Conservation (phyloP, 345 rosid genomes). For the Hypericum androsaemum region DNA sequence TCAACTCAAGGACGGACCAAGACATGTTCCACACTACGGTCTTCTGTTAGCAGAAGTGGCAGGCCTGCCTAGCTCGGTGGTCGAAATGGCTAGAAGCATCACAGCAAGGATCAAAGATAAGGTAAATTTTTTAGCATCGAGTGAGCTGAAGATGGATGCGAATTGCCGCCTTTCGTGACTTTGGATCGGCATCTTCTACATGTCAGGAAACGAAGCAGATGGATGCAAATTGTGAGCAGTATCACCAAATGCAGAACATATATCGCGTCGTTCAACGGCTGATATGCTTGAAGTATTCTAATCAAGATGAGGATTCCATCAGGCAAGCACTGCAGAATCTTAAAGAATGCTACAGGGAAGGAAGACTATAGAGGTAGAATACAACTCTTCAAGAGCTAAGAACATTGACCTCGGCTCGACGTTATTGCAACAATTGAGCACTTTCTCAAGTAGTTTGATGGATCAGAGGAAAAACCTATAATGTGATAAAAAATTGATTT, state of each 20-base stretch:
- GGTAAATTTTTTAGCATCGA: constrained; percentile 33
- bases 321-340: constrained; percentile 61
- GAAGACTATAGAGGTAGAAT: constrained; percentile 20
- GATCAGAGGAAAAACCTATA: no score
- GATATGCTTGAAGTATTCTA: constrained; percentile 63
- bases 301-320: constrained; percentile 50
- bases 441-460: no score
- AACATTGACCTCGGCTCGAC: no score
- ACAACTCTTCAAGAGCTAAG: background rate
- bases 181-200: background rate
- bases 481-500: no score
- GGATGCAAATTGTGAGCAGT: constrained; percentile 50
- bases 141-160: no score
- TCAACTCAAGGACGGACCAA: constrained; percentile 71
- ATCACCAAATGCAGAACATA: constrained; percentile 33
- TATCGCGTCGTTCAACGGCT: constrained; percentile 56
- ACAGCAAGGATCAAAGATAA: constrained; percentile 53
- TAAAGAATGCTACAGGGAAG: constrained; percentile 39
- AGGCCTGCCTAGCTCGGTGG: constrained; percentile 71
- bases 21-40: constrained; percentile 73
- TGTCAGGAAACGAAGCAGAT: constrained; percentile 56
- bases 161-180: background rate
- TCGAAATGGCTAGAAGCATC: constrained; percentile 69
- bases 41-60: constrained; percentile 78
- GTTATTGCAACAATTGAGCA: no score